Conservation (phyloP, 148 eudicot genomes). For the Heliosperma pusillum region DNA sequence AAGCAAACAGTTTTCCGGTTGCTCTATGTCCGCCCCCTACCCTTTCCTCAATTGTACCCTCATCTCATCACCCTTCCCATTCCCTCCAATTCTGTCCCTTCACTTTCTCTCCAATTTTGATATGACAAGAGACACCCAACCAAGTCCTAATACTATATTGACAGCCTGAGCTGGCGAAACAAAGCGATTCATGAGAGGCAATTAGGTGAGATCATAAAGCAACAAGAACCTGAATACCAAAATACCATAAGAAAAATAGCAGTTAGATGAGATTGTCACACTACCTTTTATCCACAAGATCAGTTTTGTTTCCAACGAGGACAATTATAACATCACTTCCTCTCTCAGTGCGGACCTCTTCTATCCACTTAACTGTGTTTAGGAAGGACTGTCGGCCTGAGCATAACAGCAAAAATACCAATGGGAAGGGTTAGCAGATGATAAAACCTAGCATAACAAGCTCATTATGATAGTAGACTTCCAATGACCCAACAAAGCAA, state of each 20-base stretch:
- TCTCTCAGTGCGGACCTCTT: constrained; percentile 62
- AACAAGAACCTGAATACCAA: neutral
- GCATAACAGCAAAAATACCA: neutral
- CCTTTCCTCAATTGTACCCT: too few species aligned
- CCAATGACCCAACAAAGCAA: too few species aligned
- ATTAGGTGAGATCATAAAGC: too few species aligned
- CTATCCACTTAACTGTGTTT: constrained; percentile 60
- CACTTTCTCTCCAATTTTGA: too few species aligned
- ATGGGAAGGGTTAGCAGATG: neutral
- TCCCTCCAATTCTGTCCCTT: too few species aligned
- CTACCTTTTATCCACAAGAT: constrained; percentile 68
- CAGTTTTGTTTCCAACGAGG: constrained; percentile 63
- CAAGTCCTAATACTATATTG: too few species aligned
- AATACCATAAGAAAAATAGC: neutral
- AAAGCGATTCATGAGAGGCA: too few species aligned
- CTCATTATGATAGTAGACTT: neutral
- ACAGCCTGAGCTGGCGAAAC: too few species aligned
- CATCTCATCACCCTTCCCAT: too few species aligned
- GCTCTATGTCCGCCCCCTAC: too few species aligned
- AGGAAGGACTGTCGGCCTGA: constrained; percentile 54
- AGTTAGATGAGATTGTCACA: neutral
- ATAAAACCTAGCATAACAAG: neutral
- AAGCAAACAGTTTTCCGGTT: too few species aligned
- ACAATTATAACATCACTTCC: constrained; percentile 65
- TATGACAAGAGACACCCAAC: too few species aligned